Conservation (phyloP, 2,329 filamentous ascomycete species). For the Geosmithia morbida region DNA sequence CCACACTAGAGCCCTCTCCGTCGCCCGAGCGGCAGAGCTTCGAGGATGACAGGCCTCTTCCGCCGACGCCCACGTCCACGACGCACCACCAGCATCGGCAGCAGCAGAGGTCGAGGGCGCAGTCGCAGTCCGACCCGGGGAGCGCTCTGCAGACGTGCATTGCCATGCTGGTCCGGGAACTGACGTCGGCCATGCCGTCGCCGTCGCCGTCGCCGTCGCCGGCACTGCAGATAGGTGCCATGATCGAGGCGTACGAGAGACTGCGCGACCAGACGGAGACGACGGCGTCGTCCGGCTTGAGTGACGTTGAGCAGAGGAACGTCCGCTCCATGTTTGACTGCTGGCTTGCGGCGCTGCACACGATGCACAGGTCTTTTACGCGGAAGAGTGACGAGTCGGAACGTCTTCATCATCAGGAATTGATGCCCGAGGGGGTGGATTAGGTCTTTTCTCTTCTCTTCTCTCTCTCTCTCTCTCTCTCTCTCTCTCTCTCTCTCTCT, state of each 20-base stretch:
- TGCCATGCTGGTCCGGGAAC: constrained; percentile 33
- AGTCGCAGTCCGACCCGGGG: constrained; percentile 1
- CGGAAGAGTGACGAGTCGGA: not conserved
- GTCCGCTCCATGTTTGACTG: constrained; percentile 27
- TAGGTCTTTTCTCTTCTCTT: not conserved
- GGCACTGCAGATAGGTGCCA: constrained; percentile 34
- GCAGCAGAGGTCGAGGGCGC: not conserved
- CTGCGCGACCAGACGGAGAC: constrained; percentile 29
- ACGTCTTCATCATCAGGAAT: not conserved
- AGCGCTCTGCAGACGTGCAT: constrained; percentile 33
- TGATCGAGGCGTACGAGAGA: constrained; percentile 44
- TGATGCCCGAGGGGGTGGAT: not conserved
- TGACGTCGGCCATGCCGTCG: constrained; percentile 24
- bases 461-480: too few relatives aligned
- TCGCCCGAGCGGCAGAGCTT: not conserved
- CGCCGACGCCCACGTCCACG: not conserved
- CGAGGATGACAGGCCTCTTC: constrained; percentile 1
- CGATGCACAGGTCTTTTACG: constrained; percentile 11
- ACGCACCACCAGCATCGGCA: not conserved
- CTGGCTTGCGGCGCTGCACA: constrained; percentile 34
- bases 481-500: too few relatives aligned
- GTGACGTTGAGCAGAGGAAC: constrained; percentile 14
- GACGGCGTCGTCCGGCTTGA: constrained; percentile 9
- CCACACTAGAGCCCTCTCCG: not conserved
- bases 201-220: not conserved